Percentiles rank a stretch among this genome's conserved stretches.
Evolutionary conservation across 352 stramenopile genomes (phyloP).

Genomic region (Globisporangium spiculum): DNA sequence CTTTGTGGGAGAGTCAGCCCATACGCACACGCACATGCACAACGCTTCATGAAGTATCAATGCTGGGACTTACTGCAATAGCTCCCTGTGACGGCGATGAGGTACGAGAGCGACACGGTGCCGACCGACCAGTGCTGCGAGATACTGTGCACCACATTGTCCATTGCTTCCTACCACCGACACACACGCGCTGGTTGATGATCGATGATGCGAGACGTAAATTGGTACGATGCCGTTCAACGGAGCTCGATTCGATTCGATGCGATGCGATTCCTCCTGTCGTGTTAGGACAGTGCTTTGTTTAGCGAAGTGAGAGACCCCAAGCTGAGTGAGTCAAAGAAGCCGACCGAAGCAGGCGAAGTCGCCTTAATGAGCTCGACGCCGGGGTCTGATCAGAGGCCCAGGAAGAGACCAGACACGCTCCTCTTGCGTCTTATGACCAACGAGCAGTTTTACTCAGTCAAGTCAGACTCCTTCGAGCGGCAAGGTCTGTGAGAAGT

Average conservation of each 20-base stretch:
- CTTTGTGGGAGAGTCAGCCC: neutral
- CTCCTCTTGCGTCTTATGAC: neutral
- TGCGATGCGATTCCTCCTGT: neutral
- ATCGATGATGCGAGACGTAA: neutral
- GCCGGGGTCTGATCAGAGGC: neutral
- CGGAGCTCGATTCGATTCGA: neutral
- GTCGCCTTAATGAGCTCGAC: neutral
- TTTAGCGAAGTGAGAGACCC: neutral
- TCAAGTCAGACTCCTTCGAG: neutral
- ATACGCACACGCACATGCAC: neutral
- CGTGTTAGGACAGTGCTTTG: neutral
- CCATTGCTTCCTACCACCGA: neutral
- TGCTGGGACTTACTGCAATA: constrained; percentile 46
- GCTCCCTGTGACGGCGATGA: constrained; percentile 58
- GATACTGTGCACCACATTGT: constrained; percentile 9
- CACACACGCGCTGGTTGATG: too few species aligned
- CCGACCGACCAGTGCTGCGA: constrained; percentile 46
- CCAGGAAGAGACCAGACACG: neutral
- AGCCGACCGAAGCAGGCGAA: neutral
- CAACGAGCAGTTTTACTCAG: neutral
- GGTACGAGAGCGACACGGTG: constrained; percentile 45
- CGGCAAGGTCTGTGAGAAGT: neutral
- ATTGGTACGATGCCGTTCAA: neutral
- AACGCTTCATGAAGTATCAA: neutral
- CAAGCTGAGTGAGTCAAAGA: neutral